Evolutionary conservation across 2,329 filamentous ascomycete species (phyloP).

Genomic region (Aspergillus versicolor): DNA sequence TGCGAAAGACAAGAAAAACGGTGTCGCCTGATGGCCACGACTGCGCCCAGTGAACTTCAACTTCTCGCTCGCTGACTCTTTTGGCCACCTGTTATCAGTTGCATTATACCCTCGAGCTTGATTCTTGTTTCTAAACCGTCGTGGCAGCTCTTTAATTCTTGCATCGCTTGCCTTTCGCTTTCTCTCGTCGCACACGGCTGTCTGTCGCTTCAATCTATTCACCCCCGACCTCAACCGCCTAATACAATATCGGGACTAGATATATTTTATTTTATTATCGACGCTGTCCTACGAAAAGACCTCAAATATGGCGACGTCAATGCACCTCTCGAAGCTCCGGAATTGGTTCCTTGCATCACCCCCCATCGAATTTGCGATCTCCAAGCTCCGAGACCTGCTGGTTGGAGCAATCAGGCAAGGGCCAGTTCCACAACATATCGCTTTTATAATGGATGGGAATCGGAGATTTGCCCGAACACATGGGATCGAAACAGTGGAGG

Average conservation of each 20-base stretch:
- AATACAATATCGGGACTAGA: not conserved
- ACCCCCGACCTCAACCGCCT: not conserved
- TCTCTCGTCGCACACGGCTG: not conserved
- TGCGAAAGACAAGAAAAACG: constrained; percentile 18
- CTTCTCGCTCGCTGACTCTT: constrained; percentile 7
- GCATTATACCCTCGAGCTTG: constrained; percentile 7
- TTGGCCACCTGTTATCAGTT: constrained; percentile 2
- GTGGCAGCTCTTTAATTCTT: constrained; percentile 2
- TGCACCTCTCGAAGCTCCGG: constrained; percentile 61
- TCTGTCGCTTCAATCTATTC: not conserved
- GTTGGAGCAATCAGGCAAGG: constrained; percentile 88
- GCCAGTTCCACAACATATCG: constrained; percentile 88
- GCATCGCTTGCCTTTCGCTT: not conserved
- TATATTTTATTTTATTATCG: not conserved
- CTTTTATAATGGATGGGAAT: constrained; percentile 99
- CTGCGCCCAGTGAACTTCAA: constrained; percentile 11
- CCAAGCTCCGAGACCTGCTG: constrained; percentile 75
- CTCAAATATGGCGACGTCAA: constrained; percentile 46
- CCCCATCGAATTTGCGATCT: constrained; percentile 85
- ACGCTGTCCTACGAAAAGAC: constrained; percentile 1
- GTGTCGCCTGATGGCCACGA: constrained; percentile 31
- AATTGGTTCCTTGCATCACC: constrained; percentile 85
- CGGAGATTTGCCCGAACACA: constrained; percentile 85
- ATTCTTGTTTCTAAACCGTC: constrained; percentile 3
- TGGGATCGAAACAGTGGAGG: constrained; percentile 94